Conservation (phyloP, 2,329 filamentous ascomycete genomes). For the Elsinoe perseae region DNA sequence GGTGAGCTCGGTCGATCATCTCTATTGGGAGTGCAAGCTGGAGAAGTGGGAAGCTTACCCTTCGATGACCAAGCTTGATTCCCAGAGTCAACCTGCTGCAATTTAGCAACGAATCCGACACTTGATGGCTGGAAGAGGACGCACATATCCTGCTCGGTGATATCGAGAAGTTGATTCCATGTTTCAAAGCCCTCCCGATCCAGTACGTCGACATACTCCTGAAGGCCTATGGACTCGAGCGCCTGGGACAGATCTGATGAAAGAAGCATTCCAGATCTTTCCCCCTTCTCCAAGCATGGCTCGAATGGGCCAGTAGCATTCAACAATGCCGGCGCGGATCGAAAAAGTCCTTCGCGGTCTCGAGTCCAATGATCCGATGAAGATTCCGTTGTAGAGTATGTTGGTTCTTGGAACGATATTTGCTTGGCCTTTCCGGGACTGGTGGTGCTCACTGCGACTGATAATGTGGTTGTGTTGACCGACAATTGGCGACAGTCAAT, state of each 20-base stretch:
- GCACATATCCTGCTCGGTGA: slow-evolving; percentile 75
- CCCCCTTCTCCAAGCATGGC: background rate
- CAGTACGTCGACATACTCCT: slow-evolving; percentile 67
- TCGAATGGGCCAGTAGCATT: background rate
- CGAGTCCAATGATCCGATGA: background rate
- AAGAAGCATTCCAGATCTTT: background rate
- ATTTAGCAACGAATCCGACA: background rate
- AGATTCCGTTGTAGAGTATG: no score
- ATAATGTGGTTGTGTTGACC: no score
- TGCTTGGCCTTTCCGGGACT: no score
- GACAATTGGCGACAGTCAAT: no score
- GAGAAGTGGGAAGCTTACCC: slow-evolving; percentile 49
- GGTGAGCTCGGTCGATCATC: background rate
- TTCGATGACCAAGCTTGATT: slow-evolving; percentile 72
- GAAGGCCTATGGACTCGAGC: slow-evolving; percentile 67
- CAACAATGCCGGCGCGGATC: background rate
- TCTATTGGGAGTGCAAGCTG: background rate
- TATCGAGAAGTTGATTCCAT: slow-evolving; percentile 76
- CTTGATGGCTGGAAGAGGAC: slow-evolving; percentile 25
- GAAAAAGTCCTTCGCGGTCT: background rate
- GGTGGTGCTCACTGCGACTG: no score
- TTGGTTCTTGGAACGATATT: no score
- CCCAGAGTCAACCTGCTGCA: slow-evolving; percentile 56
- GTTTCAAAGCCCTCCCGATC: slow-evolving; percentile 75
- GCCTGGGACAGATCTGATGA: slow-evolving; percentile 48